phyloP scores from a whole-genome alignment of 73 alveolate genomes.

The Uronychia setigera region DNA sequence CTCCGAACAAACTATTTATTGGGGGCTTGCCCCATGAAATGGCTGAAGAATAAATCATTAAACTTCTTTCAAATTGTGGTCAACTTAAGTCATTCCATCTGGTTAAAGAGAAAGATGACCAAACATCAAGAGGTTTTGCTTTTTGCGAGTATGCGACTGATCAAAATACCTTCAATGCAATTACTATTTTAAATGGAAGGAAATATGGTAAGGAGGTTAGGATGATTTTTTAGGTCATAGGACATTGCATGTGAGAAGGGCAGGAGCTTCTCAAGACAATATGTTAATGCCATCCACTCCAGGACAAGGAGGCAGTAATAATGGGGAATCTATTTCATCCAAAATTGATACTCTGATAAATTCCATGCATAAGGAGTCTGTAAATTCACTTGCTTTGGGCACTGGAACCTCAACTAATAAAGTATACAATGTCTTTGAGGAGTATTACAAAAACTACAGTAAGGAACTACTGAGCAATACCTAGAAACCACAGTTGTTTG shows the following conservation, averaged over 20 bases:
- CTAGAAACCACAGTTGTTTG: conserved; percentile 32
- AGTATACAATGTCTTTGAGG: background rate
- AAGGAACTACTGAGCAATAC: background rate
- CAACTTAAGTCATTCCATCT: conserved; percentile 58
- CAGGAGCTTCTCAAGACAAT: conserved; percentile 10
- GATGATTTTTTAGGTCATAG: conserved; percentile 11
- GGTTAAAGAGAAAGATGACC: conserved; percentile 49
- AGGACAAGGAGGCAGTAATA: no score
- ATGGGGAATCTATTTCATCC: background rate
- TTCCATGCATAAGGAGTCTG: background rate
- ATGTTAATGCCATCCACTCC: background rate
- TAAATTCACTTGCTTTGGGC: background rate
- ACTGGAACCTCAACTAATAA: background rate
- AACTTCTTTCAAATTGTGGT: conserved; percentile 52
- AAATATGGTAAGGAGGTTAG: conserved; percentile 7
- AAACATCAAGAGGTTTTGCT: conserved; percentile 55
- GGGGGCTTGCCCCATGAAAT: conserved; percentile 74
- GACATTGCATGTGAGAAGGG: conserved; percentile 10
- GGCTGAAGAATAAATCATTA: conserved; percentile 60
- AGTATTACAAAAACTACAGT: conserved; percentile 26
- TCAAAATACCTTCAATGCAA: conserved; percentile 15
- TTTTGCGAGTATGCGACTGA: conserved; percentile 68
- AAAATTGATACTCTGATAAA: background rate
- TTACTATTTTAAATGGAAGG: conserved; percentile 44
- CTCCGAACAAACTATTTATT: conserved; percentile 48